These are phyloP conservation scores for Nepenthes alata DNA, from an alignment of 179 eudicot species.

Conservation along the genomic window DNA sequence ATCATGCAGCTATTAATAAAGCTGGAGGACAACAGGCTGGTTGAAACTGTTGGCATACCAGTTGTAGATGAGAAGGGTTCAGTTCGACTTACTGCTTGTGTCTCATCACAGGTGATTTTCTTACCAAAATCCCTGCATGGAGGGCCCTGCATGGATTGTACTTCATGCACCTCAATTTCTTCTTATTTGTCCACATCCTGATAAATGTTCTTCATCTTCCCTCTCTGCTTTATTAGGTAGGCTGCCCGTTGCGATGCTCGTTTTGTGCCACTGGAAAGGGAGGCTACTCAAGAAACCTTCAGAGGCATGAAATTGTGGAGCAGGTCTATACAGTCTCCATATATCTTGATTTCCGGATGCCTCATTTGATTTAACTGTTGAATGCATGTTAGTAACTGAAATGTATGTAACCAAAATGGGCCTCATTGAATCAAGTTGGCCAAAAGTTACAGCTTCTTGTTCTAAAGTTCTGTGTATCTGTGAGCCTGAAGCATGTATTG, in stretches of 20 bases:
- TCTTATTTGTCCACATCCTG: constrained; percentile 2
- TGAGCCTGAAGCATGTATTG: too few species aligned
- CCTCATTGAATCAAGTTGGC: too few species aligned
- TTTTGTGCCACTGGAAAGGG: constrained; percentile 99
- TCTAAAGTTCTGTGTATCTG: too few species aligned
- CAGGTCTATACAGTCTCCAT: constrained; percentile 45
- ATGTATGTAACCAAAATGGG: background rate
- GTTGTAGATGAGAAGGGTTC: constrained; percentile 79
- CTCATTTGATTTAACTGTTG: constrained; percentile 1
- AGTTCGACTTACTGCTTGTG: constrained; percentile 85
- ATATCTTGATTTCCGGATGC: background rate
- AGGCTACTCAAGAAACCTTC: constrained; percentile 88
- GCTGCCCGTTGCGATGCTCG: constrained; percentile 91
- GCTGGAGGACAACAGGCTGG: constrained; percentile 76
- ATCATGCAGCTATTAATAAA: constrained; percentile 55
- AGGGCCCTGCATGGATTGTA: background rate
- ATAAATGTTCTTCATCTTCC: constrained; percentile 2
- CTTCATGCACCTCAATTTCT: background rate
- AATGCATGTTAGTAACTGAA: background rate
- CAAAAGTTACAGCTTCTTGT: too few species aligned
- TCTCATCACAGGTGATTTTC: constrained; percentile 84
- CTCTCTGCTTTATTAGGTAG: constrained; percentile 43
- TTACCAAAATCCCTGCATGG: background rate
- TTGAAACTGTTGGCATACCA: constrained; percentile 98
- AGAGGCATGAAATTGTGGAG: constrained; percentile 86